phyloP scores from a whole-genome alignment of 352 stramenopile species.

The Pythium sp. region DNA sequence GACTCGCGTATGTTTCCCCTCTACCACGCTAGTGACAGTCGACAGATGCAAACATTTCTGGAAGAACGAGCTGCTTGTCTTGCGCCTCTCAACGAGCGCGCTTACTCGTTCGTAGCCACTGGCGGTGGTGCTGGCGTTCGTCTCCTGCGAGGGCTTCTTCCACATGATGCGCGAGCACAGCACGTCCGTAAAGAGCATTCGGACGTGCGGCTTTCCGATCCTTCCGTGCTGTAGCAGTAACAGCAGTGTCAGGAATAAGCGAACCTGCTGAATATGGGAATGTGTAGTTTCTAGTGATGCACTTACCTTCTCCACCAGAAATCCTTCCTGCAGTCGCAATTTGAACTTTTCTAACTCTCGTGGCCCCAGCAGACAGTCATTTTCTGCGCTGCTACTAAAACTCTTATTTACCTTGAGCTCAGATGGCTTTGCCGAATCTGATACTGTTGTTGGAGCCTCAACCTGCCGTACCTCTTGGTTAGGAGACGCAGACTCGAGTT shows the following conservation, averaged over 20 bases:
- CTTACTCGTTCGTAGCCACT: conserved; percentile 8
- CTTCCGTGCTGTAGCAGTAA: conserved; percentile 29
- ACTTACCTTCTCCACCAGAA: conserved; percentile 46
- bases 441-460: not conserved
- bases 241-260: not conserved
- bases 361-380: conserved; percentile 15
- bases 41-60: conserved; percentile 30
- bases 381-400: conserved; percentile 17
- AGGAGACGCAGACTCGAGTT: not conserved
- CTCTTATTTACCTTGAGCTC: not conserved
- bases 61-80: conserved; percentile 21
- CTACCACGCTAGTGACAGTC: conserved; percentile 32
- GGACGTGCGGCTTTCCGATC: conserved; percentile 35
- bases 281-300: not conserved
- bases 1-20: conserved; percentile 37
- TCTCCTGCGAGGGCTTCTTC: conserved; percentile 28
- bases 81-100: not conserved
- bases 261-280: not conserved
- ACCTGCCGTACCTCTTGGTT: not conserved
- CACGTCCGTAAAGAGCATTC: conserved; percentile 34
- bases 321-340: conserved; percentile 30
- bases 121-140: not conserved
- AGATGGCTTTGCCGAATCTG: not conserved
- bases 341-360: conserved; percentile 32
- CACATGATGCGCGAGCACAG: conserved; percentile 37